Evolutionary conservation across 352 stramenopile genomes (phyloP).

Genomic region (Globisporangium yorkense): DNA sequence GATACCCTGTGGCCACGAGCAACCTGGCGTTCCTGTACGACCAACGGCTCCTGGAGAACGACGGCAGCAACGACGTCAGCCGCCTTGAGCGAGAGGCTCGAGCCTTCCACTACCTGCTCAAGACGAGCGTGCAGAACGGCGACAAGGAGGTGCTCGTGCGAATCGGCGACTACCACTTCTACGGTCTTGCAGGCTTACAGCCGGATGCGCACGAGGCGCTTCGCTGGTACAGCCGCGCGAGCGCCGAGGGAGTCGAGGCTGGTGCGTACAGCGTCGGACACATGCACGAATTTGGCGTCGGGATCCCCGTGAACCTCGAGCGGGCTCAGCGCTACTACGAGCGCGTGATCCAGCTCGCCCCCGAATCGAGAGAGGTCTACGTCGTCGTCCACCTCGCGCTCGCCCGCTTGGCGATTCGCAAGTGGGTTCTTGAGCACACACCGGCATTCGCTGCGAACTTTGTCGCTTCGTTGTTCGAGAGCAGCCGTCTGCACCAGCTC

Average conservation of each 20-base stretch:
- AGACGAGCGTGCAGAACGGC: slow-evolving; percentile 26
- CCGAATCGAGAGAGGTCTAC: slow-evolving; percentile 18
- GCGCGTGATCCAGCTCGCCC: slow-evolving; percentile 43
- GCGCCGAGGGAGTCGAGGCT: slow-evolving; percentile 40
- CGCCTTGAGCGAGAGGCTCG: slow-evolving; percentile 17
- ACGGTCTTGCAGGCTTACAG: slow-evolving; percentile 41
- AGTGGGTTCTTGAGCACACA: slow-evolving; percentile 22
- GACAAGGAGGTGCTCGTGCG: slow-evolving; percentile 61
- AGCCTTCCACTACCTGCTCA: slow-evolving; percentile 35
- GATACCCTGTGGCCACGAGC: slow-evolving; percentile 54
- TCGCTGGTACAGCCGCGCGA: slow-evolving; percentile 67
- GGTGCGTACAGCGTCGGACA: slow-evolving; percentile 72
- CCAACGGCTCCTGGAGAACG: slow-evolving; percentile 26
- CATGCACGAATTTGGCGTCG: slow-evolving; percentile 66
- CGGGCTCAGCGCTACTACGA: slow-evolving; percentile 62
- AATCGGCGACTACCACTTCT: slow-evolving; percentile 77
- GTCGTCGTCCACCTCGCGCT: slow-evolving; percentile 36
- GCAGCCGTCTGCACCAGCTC: background rate
- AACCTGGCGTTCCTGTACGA: slow-evolving; percentile 81
- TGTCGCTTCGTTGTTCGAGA: background rate
- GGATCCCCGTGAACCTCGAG: slow-evolving; percentile 37
- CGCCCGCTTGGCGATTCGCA: slow-evolving; percentile 22
- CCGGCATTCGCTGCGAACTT: slow-evolving; percentile 15
- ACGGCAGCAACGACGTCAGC: slow-evolving; percentile 4
- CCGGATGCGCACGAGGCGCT: slow-evolving; percentile 31